These are phyloP conservation scores for Fusarium scirpi DNA, from an alignment of 2,329 filamentous ascomycete genomes.

Conservation along the genomic window DNA sequence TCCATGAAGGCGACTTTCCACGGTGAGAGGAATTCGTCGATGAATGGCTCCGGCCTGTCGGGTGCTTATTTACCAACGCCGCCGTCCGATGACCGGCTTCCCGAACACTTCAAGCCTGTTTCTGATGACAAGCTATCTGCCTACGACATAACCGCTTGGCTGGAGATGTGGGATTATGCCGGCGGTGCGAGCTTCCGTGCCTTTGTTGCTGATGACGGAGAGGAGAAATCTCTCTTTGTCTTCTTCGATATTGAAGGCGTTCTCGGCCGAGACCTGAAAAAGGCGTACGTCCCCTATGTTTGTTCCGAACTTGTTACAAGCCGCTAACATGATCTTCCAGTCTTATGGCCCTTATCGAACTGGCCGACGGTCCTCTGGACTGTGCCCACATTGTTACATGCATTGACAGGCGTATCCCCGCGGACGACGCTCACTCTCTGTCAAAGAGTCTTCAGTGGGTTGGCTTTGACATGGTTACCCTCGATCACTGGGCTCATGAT, in stretches of 20 bases:
- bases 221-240: constrained; percentile 82
- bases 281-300: constrained; percentile 72
- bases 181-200: constrained; percentile 87
- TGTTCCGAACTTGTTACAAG: background rate
- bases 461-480: constrained; percentile 84
- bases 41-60: constrained; percentile 87
- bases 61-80: constrained; percentile 73
- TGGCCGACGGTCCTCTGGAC: constrained; percentile 80
- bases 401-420: constrained; percentile 77
- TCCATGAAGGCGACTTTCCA: constrained; percentile 92
- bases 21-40: constrained; percentile 87
- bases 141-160: constrained; percentile 69
- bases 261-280: constrained; percentile 83
- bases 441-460: constrained; percentile 92
- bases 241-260: constrained; percentile 82
- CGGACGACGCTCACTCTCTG: constrained; percentile 72
- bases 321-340: constrained; percentile 56
- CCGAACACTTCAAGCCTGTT: constrained; percentile 53
- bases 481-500: constrained; percentile 78
- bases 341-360: constrained; percentile 89
- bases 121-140: constrained; percentile 45
- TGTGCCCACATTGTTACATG: constrained; percentile 85
- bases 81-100: constrained; percentile 61
- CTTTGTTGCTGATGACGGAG: constrained; percentile 79
- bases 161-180: constrained; percentile 88